Conservation (phyloP, 2,329 filamentous ascomycete genomes). For the Diaporthe longicolla region DNA sequence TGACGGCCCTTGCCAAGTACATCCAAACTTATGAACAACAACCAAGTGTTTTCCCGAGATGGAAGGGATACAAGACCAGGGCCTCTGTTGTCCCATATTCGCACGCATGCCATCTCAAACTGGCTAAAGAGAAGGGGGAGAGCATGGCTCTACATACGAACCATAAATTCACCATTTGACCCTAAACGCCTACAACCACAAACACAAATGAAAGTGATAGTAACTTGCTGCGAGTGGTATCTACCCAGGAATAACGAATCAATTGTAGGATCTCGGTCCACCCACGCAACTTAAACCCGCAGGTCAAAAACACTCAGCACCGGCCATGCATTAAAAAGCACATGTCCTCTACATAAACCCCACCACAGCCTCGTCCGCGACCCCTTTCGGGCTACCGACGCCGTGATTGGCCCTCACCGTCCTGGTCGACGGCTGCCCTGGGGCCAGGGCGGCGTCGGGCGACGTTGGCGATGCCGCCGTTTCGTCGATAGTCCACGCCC, state of each 20-base stretch:
- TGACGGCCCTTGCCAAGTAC: no score
- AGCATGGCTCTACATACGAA: no score
- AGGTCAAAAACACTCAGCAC: conserved; percentile 3
- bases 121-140: neutral
- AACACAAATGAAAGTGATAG: neutral
- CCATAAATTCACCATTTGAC: neutral
- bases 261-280: neutral
- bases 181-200: neutral
- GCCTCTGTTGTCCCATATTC: neutral
- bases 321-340: conserved; percentile 17
- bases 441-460: conserved; percentile 5
- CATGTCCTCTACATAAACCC: conserved; percentile 50
- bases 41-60: no score
- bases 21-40: no score
- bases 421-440: conserved; percentile 38
- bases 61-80: no score
- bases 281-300: conserved; percentile 1
- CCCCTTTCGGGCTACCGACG: conserved; percentile 45
- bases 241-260: conserved; percentile 16
- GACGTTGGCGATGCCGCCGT: conserved; percentile 39
- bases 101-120: neutral
- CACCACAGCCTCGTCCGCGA: conserved; percentile 52
- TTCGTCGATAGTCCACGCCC: conserved; percentile 34
- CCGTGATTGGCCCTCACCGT: conserved; percentile 42
- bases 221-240: conserved; percentile 26